Conservation (phyloP, 768 basidiomycete species). For the Candolleomyces aberdarensis region DNA sequence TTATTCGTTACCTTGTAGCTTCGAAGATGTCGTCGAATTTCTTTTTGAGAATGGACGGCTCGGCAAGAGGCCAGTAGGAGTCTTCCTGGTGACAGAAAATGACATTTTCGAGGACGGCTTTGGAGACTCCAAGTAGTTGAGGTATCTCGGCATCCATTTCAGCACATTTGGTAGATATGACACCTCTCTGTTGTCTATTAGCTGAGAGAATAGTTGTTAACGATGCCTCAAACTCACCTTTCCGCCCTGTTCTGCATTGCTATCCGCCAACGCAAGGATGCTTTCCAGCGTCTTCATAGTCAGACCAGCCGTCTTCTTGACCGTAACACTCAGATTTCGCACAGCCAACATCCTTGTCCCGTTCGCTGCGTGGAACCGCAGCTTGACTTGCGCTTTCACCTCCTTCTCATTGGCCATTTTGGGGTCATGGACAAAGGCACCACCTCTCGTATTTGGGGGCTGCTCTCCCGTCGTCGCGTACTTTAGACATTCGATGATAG, state of each 20-base stretch:
- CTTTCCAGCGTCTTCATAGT: constrained; percentile 98
- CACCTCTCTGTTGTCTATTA: constrained; percentile 56
- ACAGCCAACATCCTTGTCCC: constrained; percentile 87
- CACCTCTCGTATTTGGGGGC: constrained; percentile 95
- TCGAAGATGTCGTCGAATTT: constrained; percentile 99
- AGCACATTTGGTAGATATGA: constrained; percentile 96
- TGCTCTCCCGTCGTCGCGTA: constrained; percentile 98
- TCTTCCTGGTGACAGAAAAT: constrained; percentile 99
- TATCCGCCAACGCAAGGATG: constrained; percentile 73
- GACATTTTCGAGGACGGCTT: constrained; percentile 97
- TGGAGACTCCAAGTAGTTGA: constrained; percentile 89
- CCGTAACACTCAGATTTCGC: constrained; percentile 87
- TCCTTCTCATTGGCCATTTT: constrained; percentile 99
- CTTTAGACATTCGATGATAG: constrained; percentile 98
- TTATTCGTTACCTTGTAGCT: constrained; percentile 72
- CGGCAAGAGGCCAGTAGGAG: constrained; percentile 95
- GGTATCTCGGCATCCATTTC: constrained; percentile 97
- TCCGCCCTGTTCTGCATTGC: constrained; percentile 55
- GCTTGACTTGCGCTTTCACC: constrained; percentile 96
- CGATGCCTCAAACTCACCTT: constrained; percentile 53
- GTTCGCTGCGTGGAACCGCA: constrained; percentile 89
- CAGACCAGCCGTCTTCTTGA: constrained; percentile 84
- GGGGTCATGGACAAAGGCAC: constrained; percentile 98
- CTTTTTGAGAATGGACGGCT: constrained; percentile 90
- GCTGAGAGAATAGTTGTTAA: background rate